These are phyloP conservation scores for Pythium rhizo-oryzae DNA, from an alignment of 352 stramenopile species.

Conservation along the genomic window DNA sequence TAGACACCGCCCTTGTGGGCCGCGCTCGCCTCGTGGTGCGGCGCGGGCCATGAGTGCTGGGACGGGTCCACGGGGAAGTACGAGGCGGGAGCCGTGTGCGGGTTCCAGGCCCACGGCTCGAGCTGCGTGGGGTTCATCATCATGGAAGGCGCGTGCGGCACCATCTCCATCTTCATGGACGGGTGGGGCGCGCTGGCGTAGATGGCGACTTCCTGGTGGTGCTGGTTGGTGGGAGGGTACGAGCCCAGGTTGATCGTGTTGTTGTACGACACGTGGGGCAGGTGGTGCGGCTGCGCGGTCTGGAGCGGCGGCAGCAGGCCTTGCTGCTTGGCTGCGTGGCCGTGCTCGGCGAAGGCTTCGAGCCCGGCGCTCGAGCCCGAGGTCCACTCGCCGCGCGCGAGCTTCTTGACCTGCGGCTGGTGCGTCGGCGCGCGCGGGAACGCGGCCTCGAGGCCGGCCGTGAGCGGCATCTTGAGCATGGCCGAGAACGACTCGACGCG, in stretches of 20 bases:
- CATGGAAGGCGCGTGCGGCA: slow-evolving; percentile 18
- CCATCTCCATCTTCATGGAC: slow-evolving; percentile 11
- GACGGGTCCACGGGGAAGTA: slow-evolving; percentile 50
- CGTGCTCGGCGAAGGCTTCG: slow-evolving; percentile 51
- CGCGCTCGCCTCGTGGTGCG: slow-evolving; percentile 24
- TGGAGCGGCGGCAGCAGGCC: slow-evolving; percentile 52
- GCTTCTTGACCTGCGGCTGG: slow-evolving; percentile 56
- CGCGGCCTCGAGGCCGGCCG: slow-evolving; percentile 27
- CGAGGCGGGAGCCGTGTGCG: slow-evolving; percentile 40
- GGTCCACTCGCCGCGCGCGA: slow-evolving; percentile 42
- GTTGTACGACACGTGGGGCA: slow-evolving; percentile 42
- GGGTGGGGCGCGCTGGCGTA: neutral
- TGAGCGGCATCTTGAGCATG: slow-evolving; percentile 44
- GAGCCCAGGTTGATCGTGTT: slow-evolving; percentile 37
- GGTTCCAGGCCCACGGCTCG: slow-evolving; percentile 68
- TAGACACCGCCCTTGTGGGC: slow-evolving; percentile 29
- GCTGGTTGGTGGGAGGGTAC: slow-evolving; percentile 4
- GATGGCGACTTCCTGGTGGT: slow-evolving; percentile 11
- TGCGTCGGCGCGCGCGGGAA: slow-evolving; percentile 43
- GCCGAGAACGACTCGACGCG: slow-evolving; percentile 42
- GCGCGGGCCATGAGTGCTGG: slow-evolving; percentile 42
- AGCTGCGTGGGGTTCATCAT: slow-evolving; percentile 42
- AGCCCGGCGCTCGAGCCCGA: slow-evolving; percentile 37
- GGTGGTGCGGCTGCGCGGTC: slow-evolving; percentile 34
- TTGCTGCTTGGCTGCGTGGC: slow-evolving; percentile 40